Conservation (phyloP, 164 flowering plant genomes). For the Malania oleifera region DNA sequence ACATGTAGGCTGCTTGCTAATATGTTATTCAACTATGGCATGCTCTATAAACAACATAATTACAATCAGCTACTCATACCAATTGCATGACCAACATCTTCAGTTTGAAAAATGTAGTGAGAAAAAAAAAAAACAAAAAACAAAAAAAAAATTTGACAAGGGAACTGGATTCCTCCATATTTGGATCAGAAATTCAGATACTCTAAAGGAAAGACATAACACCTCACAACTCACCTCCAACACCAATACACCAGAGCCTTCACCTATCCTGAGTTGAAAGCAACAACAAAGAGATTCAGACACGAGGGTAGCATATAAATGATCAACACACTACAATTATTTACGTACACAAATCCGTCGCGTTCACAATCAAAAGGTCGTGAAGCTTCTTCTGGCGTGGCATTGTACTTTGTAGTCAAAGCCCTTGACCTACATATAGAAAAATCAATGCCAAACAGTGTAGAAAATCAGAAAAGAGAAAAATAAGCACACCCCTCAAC, state of each 20-base stretch:
- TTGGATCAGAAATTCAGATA: too few relatives aligned
- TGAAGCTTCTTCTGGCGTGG: slow-evolving; percentile 70
- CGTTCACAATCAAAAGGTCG: slow-evolving; percentile 90
- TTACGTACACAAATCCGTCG: slow-evolving; percentile 93
- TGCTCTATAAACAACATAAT: too few relatives aligned
- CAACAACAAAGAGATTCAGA: slow-evolving; percentile 1
- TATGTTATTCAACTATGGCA: too few relatives aligned
- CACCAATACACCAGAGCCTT: slow-evolving; percentile 88
- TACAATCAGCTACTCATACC: too few relatives aligned
- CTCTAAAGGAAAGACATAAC: not conserved
- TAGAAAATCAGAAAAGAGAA: not conserved
- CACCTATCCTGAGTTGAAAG: slow-evolving; percentile 72
- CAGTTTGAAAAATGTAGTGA: not conserved
- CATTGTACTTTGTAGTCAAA: slow-evolving; percentile 77
- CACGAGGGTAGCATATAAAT: not conserved
- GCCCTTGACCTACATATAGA: slow-evolving; percentile 62
- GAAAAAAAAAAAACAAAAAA: not conserved
- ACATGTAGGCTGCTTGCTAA: too few relatives aligned
- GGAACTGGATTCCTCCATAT: too few relatives aligned
- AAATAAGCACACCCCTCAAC: not conserved
- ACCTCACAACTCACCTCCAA: slow-evolving; percentile 65
- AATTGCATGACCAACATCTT: too few relatives aligned
- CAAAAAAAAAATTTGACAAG: not conserved
- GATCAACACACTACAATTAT: slow-evolving; percentile 1
- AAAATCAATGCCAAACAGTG: too few relatives aligned